Percentiles rank a stretch among this genome's conserved stretches.
phyloP scores from a whole-genome alignment of 2,329 filamentous ascomycete species.

The Aspergillus thermomutatus region DNA sequence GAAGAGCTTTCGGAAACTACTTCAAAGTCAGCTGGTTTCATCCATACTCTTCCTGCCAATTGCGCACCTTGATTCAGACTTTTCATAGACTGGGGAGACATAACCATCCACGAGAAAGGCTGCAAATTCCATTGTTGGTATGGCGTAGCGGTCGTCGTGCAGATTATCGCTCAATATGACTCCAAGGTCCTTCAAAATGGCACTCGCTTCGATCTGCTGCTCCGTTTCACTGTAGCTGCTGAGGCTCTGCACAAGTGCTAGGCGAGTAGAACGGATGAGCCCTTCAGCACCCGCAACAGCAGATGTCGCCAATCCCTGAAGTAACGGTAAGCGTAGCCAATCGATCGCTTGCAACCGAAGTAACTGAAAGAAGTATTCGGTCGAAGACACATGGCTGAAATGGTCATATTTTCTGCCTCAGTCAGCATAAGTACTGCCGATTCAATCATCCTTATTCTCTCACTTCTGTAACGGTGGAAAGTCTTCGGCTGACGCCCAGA shows the following conservation, averaged over 20 bases:
- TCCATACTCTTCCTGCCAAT: background rate
- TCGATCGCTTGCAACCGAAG: slow-evolving; percentile 34
- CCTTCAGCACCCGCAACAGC: slow-evolving; percentile 44
- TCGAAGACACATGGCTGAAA: slow-evolving; percentile 44
- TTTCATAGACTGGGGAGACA: slow-evolving; percentile 36
- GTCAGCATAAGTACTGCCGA: slow-evolving; percentile 11
- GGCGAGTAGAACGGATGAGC: slow-evolving; percentile 41
- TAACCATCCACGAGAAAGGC: slow-evolving; percentile 71
- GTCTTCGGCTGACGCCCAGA: slow-evolving; percentile 35
- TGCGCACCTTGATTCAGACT: slow-evolving; percentile 41
- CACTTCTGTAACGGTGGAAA: slow-evolving; percentile 43
- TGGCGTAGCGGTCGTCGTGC: slow-evolving; percentile 64
- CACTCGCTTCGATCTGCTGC: slow-evolving; percentile 40
- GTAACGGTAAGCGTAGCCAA: slow-evolving; percentile 36
- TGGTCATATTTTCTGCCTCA: slow-evolving; percentile 39
- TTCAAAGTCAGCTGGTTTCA: background rate
- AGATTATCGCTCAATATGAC: slow-evolving; percentile 53
- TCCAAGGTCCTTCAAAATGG: slow-evolving; percentile 52
- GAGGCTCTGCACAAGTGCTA: slow-evolving; percentile 39
- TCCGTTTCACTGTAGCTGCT: slow-evolving; percentile 18
- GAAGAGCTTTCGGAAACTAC: slow-evolving; percentile 60
- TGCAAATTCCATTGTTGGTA: slow-evolving; percentile 73
- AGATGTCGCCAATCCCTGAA: slow-evolving; percentile 45
- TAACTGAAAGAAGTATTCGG: slow-evolving; percentile 43
- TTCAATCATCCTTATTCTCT: slow-evolving; percentile 6